These are phyloP conservation scores for Leccinum obscurum DNA, from an alignment of 768 basidiomycete genomes.

Conservation along the genomic window DNA sequence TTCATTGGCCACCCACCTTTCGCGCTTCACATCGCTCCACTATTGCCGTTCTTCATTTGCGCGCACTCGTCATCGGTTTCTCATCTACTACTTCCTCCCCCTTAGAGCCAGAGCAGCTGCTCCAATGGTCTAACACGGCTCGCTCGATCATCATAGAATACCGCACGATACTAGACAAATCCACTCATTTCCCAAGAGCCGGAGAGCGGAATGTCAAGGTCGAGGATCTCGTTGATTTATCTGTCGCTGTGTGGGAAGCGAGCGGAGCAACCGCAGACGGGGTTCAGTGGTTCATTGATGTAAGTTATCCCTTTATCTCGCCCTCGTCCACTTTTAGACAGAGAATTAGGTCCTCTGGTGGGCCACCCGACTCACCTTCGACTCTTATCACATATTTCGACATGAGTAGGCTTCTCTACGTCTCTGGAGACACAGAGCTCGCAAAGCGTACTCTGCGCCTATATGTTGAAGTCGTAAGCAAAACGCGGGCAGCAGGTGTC, in stretches of 20 bases:
- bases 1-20: conserved; percentile 79
- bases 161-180: conserved; percentile 61
- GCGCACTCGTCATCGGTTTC: conserved; percentile 63
- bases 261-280: conserved; percentile 61
- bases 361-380: conserved; percentile 93
- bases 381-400: conserved; percentile 81
- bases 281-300: conserved; percentile 81
- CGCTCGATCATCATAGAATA: conserved; percentile 72
- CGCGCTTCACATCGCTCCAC: conserved; percentile 73
- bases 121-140: conserved; percentile 64
- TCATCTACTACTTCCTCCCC: conserved; percentile 17
- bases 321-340: not conserved
- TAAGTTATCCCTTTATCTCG: conserved; percentile 38
- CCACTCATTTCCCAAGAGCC: conserved; percentile 78
- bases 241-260: conserved; percentile 80
- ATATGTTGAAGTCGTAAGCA: conserved; percentile 83
- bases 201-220: conserved; percentile 78
- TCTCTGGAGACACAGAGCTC: conserved; percentile 56
- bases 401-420: conserved; percentile 78
- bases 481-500: conserved; percentile 61
- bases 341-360: conserved; percentile 80
- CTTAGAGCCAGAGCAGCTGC: conserved; percentile 33
- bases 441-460: conserved; percentile 76
- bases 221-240: conserved; percentile 80
- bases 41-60: conserved; percentile 68